Base-by-base conservation (phyloP, 306 rosid genomes). In the Trichosanthes cucumerina region DNA sequence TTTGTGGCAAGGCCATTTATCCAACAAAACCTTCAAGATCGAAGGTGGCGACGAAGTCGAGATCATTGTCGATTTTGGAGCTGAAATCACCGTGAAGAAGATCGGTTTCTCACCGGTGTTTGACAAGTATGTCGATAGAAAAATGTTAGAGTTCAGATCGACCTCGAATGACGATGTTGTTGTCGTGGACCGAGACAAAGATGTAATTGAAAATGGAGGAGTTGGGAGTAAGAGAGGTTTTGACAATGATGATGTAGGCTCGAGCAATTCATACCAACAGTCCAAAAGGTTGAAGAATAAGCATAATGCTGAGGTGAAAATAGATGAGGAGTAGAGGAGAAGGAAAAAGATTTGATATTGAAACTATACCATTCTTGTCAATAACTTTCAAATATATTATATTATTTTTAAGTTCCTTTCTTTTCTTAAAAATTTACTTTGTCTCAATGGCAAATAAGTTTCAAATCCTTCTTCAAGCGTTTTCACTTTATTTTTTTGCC, bases 1-100 rank as follows among this genome's bases (percentile, higher is more conserved):
- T 13, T 16, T 77, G 7, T 83, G 86, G 86, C 83, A 69, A 71
- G 63, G 64, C 14, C 83, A 50, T 8, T 8, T 83, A 6, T 58
- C 81, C 15, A 83, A 80, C 19, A 4, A 33, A 7, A 1, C 3
- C 5, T 52, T 76, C 69, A 80, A 76, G 11, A 36, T 80, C 46
- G 81, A 80, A 72, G 47, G 41, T 0, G 83, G 86, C 5, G 86
- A 83, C 41, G 56, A 47, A 23, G 54, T 80, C 3, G 72, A 50
- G 63, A 54, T 83, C 49, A 70, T 24, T 5, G 58, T 52, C 1
- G 72, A 38, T 44, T 75, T 79, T 59, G 83, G 81, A 7, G 7
- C 53, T 4, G 4, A 43, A 23, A 50, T 75, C 46, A 26, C 13
- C 0, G 83, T 80, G 50, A 83, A 80, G 50, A 79, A 80, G n/a